These are phyloP conservation scores for Cavenderia fasciculata DNA, from an alignment of 78 protist genomes.

Conservation along the genomic window DNA sequence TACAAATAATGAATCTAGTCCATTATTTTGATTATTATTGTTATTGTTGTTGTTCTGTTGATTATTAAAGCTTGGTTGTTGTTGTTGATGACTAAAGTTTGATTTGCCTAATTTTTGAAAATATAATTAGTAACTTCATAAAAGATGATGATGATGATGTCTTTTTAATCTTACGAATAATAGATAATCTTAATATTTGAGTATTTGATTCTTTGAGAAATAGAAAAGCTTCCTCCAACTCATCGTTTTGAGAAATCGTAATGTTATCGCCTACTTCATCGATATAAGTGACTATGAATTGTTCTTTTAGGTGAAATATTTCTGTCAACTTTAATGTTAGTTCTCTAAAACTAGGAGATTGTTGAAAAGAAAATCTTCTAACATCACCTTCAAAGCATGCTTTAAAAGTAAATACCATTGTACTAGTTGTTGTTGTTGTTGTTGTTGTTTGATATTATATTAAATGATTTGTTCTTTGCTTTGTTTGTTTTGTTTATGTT, in stretches of 20 bases:
- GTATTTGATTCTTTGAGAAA: neutral
- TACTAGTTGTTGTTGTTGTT: neutral
- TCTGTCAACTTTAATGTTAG: neutral
- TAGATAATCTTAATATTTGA: conserved; percentile 20
- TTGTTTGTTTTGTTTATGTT: no score
- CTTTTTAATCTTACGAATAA: conserved; percentile 16
- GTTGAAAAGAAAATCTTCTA: conserved; percentile 57
- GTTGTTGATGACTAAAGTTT: neutral
- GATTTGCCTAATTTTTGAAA: neutral
- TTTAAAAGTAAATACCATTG: conserved; percentile 15
- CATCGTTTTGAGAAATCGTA: conserved; percentile 24
- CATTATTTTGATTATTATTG: neutral
- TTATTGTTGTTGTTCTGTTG: conserved; percentile 5
- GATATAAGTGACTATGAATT: conserved; percentile 4
- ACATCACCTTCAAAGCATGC: conserved; percentile 53
- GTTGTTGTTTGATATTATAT: neutral
- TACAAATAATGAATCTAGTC: conserved; percentile 45
- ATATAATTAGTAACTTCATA: neutral
- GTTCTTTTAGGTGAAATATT: conserved; percentile 6
- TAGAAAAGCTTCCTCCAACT: conserved; percentile 41
- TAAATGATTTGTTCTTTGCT: neutral
- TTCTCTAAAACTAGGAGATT: neutral
- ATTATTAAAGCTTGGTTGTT: neutral
- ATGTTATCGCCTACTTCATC: conserved; percentile 52
- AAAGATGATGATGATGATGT: neutral